These are phyloP conservation scores for Roridomyces roridus DNA, from an alignment of 768 basidiomycete genomes.

Conservation along the genomic window DNA sequence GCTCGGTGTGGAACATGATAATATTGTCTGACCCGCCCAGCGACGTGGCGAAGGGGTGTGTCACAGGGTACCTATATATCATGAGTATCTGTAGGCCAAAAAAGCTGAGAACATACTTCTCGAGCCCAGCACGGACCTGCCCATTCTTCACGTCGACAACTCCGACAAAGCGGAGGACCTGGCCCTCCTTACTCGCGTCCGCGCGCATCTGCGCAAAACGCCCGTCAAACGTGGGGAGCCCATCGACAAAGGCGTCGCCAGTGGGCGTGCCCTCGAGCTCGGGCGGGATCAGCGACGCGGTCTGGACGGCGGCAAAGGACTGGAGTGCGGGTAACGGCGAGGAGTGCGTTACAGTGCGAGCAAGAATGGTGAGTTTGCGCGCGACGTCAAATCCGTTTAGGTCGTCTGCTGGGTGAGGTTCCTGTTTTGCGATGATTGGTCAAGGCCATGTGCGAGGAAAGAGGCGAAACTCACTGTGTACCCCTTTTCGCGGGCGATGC, in stretches of 20 bases:
- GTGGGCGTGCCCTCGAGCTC: slow-evolving; percentile 69
- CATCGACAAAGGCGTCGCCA: slow-evolving; percentile 83
- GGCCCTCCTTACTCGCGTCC: slow-evolving; percentile 78
- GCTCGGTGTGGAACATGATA: slow-evolving; percentile 94
- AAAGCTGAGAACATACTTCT: slow-evolving; percentile 65
- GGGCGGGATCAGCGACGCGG: slow-evolving; percentile 84
- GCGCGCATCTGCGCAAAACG: slow-evolving; percentile 79
- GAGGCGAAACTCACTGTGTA: slow-evolving; percentile 70
- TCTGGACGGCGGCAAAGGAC: slow-evolving; percentile 85
- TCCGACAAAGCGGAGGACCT: slow-evolving; percentile 92
- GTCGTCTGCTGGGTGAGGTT: slow-evolving; percentile 97
- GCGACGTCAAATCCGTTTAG: slow-evolving; percentile 97
- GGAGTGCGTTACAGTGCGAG: slow-evolving; percentile 68
- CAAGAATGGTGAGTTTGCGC: slow-evolving; percentile 94
- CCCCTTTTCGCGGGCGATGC: slow-evolving; percentile 86
- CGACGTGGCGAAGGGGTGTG: slow-evolving; percentile 95
- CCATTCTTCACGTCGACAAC: slow-evolving; percentile 83
- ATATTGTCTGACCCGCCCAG: slow-evolving; percentile 98
- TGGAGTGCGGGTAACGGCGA: slow-evolving; percentile 59
- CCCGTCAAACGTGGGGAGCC: slow-evolving; percentile 82
- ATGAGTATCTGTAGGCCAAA: neutral
- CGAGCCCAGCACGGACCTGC: slow-evolving; percentile 84
- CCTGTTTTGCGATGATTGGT: slow-evolving; percentile 50
- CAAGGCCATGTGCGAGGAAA: neutral
- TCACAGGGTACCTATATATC: slow-evolving; percentile 73